Conservation (phyloP, 352 stramenopile genomes). For the Aphanomyces euteiches region DNA sequence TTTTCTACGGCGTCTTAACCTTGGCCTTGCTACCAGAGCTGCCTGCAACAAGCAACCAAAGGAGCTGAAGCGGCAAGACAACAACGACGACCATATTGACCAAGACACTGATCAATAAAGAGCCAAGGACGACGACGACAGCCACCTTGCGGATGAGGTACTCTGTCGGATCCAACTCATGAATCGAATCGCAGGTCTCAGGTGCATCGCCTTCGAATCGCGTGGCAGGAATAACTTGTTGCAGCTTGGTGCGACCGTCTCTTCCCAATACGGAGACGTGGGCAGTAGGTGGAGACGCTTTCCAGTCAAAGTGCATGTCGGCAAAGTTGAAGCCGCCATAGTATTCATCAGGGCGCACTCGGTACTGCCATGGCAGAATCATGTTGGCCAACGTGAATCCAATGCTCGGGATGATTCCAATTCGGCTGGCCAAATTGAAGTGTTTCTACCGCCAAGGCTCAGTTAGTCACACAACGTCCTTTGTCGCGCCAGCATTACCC, state of each 20-base stretch:
- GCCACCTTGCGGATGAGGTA: slow-evolving; percentile 27
- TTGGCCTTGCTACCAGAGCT: not conserved
- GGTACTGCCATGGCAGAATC: slow-evolving; percentile 76
- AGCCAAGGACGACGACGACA: slow-evolving; percentile 7
- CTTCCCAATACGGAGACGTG: slow-evolving; percentile 33
- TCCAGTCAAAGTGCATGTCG: slow-evolving; percentile 91
- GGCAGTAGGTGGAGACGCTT: slow-evolving; percentile 35
- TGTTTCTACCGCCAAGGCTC: not conserved
- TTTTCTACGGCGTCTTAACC: slow-evolving; percentile 13
- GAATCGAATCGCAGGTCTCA: slow-evolving; percentile 36
- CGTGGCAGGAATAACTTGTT: slow-evolving; percentile 33
- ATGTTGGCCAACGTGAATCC: slow-evolving; percentile 73
- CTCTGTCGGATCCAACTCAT: slow-evolving; percentile 25
- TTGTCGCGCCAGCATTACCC: slow-evolving; percentile 46
- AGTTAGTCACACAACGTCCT: not conserved
- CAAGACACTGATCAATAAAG: slow-evolving; percentile 30
- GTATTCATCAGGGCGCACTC: slow-evolving; percentile 52
- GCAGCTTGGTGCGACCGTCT: slow-evolving; percentile 33
- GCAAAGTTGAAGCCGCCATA: slow-evolving; percentile 90
- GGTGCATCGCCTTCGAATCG: slow-evolving; percentile 18
- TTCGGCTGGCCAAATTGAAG: slow-evolving; percentile 42
- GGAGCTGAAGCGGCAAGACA: slow-evolving; percentile 31
- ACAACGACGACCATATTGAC: slow-evolving; percentile 30
- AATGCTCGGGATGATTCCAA: not conserved
- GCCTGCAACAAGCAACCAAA: not conserved